A percentile compares a stretch with the other conserved stretches of the same genome.
phyloP scores from a whole-genome alignment of 2,329 filamentous ascomycete genomes.

The Ophiostoma montium region DNA sequence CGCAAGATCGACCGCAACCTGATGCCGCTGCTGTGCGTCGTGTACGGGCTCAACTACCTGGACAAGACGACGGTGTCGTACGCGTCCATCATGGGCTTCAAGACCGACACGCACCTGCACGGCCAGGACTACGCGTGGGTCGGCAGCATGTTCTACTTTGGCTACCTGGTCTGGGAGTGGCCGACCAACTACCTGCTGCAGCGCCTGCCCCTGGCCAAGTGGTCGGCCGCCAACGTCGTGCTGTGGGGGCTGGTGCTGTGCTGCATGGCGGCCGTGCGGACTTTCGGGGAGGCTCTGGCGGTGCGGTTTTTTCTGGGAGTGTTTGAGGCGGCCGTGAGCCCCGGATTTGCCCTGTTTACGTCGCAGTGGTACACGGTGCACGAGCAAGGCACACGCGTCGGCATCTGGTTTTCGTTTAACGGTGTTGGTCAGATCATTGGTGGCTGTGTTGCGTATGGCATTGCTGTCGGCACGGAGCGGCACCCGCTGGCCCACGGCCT shows the following conservation, averaged over 20 bases:
- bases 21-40: slow-evolving; percentile 38
- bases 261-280: slow-evolving; percentile 47
- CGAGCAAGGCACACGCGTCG: slow-evolving; percentile 49
- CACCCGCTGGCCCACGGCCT: slow-evolving; percentile 25
- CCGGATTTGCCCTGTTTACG: slow-evolving; percentile 54
- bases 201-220: slow-evolving; percentile 50
- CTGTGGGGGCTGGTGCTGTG: slow-evolving; percentile 44
- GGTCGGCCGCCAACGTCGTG: slow-evolving; percentile 49
- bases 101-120: slow-evolving; percentile 27
- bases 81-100: slow-evolving; percentile 38
- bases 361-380: slow-evolving; percentile 59
- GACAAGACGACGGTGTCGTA: slow-evolving; percentile 32
- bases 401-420: slow-evolving; percentile 53
- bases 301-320: slow-evolving; percentile 55
- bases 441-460: slow-evolving; percentile 26
- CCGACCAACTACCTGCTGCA: slow-evolving; percentile 52
- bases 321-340: slow-evolving; percentile 54
- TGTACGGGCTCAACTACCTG: slow-evolving; percentile 45
- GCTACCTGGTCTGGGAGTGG: slow-evolving; percentile 45
- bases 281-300: slow-evolving; percentile 46
- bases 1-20: slow-evolving; percentile 32
- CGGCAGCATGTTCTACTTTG: slow-evolving; percentile 34
- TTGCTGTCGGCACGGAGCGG: slow-evolving; percentile 32
- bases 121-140: slow-evolving; percentile 36
- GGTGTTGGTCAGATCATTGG: slow-evolving; percentile 26